Conservation (phyloP, 2,329 filamentous ascomycete species). For the Monilinia laxa region DNA sequence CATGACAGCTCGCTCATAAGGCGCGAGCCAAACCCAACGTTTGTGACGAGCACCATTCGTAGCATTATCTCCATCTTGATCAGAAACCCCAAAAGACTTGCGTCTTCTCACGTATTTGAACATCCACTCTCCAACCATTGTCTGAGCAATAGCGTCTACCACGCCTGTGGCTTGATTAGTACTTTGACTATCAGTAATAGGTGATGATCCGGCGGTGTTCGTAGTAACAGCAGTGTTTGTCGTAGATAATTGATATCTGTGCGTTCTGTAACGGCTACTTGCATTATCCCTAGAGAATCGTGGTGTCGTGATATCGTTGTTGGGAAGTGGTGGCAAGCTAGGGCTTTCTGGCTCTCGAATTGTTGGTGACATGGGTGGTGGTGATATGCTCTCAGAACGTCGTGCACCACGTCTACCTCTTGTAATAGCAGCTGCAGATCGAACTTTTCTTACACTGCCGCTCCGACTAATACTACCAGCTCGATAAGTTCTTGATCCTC, state of each 20-base stretch:
- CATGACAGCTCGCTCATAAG: constrained; percentile 92
- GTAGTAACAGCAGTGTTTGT: constrained; percentile 47
- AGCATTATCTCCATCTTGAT: constrained; percentile 66
- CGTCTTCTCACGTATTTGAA: constrained; percentile 85
- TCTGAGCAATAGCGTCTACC: constrained; percentile 94
- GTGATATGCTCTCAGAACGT: constrained; percentile 58
- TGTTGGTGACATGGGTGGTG: constrained; percentile 65
- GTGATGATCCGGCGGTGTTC: constrained; percentile 30
- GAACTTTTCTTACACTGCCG: constrained; percentile 75
- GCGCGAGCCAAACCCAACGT: constrained; percentile 97
- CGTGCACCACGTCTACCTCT: constrained; percentile 49
- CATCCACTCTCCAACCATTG: constrained; percentile 98
- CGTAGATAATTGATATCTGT: constrained; percentile 61
- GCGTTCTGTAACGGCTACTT: constrained; percentile 46
- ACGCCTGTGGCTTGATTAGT: constrained; percentile 71
- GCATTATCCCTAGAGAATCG: constrained; percentile 44
- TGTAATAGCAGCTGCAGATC: constrained; percentile 75
- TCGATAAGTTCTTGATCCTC: constrained; percentile 54
- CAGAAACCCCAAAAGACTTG: constrained; percentile 82
- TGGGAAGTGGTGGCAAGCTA: constrained; percentile 68
- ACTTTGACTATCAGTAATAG: background rate
- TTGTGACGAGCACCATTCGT: constrained; percentile 75
- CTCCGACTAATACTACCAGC: constrained; percentile 59
- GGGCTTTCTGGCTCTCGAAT: constrained; percentile 69
- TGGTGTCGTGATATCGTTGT: constrained; percentile 68